Base-by-base conservation (phyloP, 2,329 filamentous ascomycete species). In the Cladophialophora exuberans region DNA sequence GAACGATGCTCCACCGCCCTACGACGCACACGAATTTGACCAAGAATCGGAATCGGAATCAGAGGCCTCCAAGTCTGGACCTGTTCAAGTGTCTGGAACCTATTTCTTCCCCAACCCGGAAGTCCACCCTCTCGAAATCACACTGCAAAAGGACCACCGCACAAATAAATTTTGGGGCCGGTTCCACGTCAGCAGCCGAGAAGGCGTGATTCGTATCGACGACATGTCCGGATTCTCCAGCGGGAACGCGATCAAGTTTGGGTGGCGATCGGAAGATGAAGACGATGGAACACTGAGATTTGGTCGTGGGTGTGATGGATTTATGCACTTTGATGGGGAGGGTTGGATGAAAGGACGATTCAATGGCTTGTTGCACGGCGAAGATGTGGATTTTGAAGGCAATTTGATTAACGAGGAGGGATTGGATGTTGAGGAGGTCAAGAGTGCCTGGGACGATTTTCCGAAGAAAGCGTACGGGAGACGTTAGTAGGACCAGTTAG, bases 231-330 rank as follows among this genome's bases (percentile, higher is more conserved):
- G 33, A 18, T 39, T 59, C 15, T 26, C 35, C 3, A 13, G 35
- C 5, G 26, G 30, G 3, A n/a, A 18, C 1, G 17, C 52, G 2
- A 30, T 38, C n/a, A 57, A 56, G 3, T 57, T 61, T 28, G 49
- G 45, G 6, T 59, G 59, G 59, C 39, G 56, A 28, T 42, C 49
- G 2, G 49, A 49, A 25, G 50, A 61, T 42, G 23, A 35, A 1
- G 26, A 51, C 2, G 54, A 43, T 13, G 56, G 56, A 10, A 11
- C 22, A 6, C 22, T 56, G 35, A 52, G 18, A 10, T 61, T 61
- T 25, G 56, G 56, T 4, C 57, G 53, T 15, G 59, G 53, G 2
- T 61, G 56, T 28, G 43, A 59, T 45, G 59, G 59, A 17, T 25
- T 22, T n/a, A 39, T 61, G 7, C 42, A 53, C 18, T 61, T 61